phyloP scores from a whole-genome alignment of 768 basidiomycete species.

The Sutorius australiensis region DNA sequence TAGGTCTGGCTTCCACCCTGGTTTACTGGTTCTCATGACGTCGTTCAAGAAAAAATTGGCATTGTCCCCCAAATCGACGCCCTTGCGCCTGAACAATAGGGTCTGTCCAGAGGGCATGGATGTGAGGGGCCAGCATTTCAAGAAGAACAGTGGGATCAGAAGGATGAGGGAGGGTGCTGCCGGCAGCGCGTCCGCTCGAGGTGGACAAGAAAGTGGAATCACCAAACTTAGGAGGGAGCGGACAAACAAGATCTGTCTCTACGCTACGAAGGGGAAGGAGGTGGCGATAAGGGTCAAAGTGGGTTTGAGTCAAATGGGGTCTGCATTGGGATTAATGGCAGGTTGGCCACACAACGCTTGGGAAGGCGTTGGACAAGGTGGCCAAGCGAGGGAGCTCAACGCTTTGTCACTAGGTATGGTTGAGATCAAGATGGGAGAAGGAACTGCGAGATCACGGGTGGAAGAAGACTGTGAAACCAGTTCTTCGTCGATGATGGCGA shows the following conservation, averaged over 20 bases:
- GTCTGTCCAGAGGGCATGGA: slow-evolving; percentile 61
- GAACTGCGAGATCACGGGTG: slow-evolving; percentile 30
- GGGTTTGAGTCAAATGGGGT: slow-evolving; percentile 21
- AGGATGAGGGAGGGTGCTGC: slow-evolving; percentile 14
- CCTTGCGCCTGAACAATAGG: slow-evolving; percentile 45
- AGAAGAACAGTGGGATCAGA: slow-evolving; percentile 49
- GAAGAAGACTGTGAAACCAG: slow-evolving; percentile 31
- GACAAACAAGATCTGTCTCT: slow-evolving; percentile 46
- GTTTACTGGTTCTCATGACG: slow-evolving; percentile 50
- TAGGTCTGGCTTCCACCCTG: slow-evolving; percentile 60
- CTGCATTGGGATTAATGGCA: neutral
- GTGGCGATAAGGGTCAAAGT: slow-evolving; percentile 32
- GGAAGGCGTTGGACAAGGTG: neutral
- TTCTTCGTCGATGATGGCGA: slow-evolving; percentile 49
- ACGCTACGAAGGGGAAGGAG: slow-evolving; percentile 53
- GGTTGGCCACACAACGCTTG: neutral
- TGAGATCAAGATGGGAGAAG: slow-evolving; percentile 2
- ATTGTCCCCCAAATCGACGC: slow-evolving; percentile 53
- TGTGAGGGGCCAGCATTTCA: slow-evolving; percentile 53
- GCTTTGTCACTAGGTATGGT: neutral
- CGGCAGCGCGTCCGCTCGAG: neutral
- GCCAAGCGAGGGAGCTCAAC: neutral
- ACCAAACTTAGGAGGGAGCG: slow-evolving; percentile 43
- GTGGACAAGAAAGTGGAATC: neutral
- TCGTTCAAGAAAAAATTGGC: slow-evolving; percentile 79